Percentiles rank a stretch among this genome's conserved stretches.
Evolutionary conservation across 495 filamentous ascomycete genomes (phyloP).

Genomic region (Penicillium chermesinum): DNA sequence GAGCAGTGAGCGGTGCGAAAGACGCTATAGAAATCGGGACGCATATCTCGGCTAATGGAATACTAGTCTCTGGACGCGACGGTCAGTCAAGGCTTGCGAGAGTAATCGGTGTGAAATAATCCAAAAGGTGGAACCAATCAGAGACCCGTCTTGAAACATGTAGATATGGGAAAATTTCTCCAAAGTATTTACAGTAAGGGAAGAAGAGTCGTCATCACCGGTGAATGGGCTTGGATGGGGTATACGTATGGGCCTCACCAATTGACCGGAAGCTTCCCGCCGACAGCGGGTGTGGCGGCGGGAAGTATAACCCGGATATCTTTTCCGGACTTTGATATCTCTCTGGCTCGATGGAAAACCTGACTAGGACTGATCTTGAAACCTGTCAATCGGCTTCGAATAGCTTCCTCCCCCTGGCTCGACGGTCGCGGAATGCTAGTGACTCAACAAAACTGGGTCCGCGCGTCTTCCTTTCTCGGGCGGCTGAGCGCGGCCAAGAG

Average conservation of each 20-base stretch:
- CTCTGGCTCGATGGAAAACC: no score
- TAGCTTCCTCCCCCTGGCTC: no score
- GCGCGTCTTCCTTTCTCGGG: not conserved
- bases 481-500: no score
- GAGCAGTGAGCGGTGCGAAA: no score
- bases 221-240: not conserved
- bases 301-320: not conserved
- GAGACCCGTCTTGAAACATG: conserved; percentile 27
- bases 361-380: no score
- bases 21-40: no score
- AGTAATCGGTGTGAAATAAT: not conserved
- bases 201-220: conserved; percentile 14
- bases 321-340: no score
- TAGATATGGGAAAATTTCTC: conserved; percentile 15
- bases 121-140: conserved; percentile 6
- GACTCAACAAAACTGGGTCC: not conserved
- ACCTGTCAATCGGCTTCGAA: no score
- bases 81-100: no score
- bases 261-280: not conserved
- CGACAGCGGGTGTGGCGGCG: not conserved
- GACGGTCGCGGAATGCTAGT: not conserved
- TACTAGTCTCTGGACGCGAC: no score
- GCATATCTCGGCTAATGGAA: no score
- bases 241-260: not conserved
- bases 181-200: conserved; percentile 13